Conservation (phyloP, 208 protist genomes). For the Tritrichomonas foetus region DNA sequence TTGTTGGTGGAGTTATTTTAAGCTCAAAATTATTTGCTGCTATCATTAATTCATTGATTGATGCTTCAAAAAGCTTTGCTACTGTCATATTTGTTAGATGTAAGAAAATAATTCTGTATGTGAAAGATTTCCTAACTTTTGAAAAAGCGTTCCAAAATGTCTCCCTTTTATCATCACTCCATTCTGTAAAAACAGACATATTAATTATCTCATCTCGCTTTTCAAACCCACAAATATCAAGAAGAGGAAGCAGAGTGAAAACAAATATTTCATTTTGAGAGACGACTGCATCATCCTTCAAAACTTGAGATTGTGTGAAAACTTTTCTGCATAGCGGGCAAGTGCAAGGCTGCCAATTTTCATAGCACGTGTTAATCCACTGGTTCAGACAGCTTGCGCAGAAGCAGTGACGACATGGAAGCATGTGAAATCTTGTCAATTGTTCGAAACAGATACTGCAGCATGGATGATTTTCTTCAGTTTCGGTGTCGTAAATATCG, state of each 20-base stretch:
- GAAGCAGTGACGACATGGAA: neutral
- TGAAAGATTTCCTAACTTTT: too few species aligned
- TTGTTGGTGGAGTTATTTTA: too few species aligned
- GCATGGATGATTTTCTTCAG: too few species aligned
- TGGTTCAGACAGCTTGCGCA: neutral
- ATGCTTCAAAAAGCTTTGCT: too few species aligned
- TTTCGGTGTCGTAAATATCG: neutral
- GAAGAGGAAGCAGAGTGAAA: neutral
- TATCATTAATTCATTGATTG: too few species aligned
- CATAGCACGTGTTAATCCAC: neutral
- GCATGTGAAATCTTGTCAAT: neutral
- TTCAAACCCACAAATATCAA: neutral
- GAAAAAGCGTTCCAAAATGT: too few species aligned
- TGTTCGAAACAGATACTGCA: neutral
- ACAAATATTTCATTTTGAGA: neutral
- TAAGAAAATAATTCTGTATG: too few species aligned
- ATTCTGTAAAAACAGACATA: neutral
- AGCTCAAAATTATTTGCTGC: too few species aligned
- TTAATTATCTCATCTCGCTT: neutral
- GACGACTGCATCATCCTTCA: neutral
- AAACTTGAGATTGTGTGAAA: neutral
- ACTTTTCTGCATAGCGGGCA: neutral
- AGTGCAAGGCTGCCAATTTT: neutral
- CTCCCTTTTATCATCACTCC: neutral
- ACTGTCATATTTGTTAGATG: too few species aligned